Evolutionary conservation across 23 red algal genomes (phyloP).

Genomic region (Gracilaria gracilis): DNA sequence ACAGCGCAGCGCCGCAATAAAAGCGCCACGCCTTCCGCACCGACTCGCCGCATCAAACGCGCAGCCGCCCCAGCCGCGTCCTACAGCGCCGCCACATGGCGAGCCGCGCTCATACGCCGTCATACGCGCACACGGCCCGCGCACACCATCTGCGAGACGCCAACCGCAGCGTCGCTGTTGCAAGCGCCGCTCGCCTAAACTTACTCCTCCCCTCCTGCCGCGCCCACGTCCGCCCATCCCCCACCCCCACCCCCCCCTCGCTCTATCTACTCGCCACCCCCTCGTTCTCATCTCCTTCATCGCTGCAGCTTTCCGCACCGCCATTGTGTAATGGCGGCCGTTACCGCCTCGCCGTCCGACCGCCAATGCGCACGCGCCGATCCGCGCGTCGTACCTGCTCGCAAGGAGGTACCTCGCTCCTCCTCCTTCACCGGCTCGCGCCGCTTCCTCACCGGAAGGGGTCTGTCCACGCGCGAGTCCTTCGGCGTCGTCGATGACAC

Average conservation of each 20-base stretch:
- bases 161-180: too few species aligned
- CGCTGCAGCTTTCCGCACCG: neutral
- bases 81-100: neutral
- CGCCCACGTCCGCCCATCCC: neutral
- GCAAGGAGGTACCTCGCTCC: constrained; percentile 21
- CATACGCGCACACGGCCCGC: neutral
- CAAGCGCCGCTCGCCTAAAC: too few species aligned
- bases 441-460: constrained; percentile 46
- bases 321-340: neutral
- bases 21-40: neutral
- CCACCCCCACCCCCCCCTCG: too few species aligned
- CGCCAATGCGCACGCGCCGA: neutral
- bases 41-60: neutral
- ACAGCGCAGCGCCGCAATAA: too few species aligned
- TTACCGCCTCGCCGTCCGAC: neutral
- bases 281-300: neutral
- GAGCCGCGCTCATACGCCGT: neutral
- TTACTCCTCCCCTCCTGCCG: neutral
- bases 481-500: constrained; percentile 44
- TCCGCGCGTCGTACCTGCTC: neutral
- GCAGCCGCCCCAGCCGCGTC: neutral
- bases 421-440: constrained; percentile 37
- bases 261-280: neutral
- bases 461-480: constrained; percentile 34
- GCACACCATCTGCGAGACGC: neutral